Base-by-base conservation (phyloP, 805 yeast genomes). In the Ogataea populi-albae region DNA sequence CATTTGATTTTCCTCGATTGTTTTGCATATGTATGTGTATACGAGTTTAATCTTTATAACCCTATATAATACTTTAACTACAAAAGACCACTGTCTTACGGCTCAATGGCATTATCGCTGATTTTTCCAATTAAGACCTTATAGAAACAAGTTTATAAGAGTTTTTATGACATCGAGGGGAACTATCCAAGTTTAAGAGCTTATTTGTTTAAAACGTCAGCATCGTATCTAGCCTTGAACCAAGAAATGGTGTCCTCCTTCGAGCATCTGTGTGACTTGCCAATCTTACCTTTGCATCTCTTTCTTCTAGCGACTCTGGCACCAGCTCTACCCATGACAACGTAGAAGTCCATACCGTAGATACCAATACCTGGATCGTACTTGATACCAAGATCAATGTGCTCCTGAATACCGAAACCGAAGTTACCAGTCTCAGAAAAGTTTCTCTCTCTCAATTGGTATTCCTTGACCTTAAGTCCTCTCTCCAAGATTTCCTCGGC, bases 311-410 rank as follows among this genome's bases (percentile, higher is more conserved):
- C 80, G 62, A 93, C 86, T 79, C 98, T 86, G 79, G 80, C 83
- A 77, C 98, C 98, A 68, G 96, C 93, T 79, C 98, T 91, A 72
- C 96, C 97, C 78, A 93, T 77, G 67, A 91, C 96, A 68, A 93
- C 88, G 89, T 89, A 93, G 87, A 93, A 93, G 77, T 93, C 98
- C 94, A 85, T 93, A 83, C 98, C 98, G 93, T 91, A 93, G 71
- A 93, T 93, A 72, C 98, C 98, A 66, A 93, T 93, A 67, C 86
- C 80, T 74, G 98, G 98, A 75, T 93, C 98, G 79, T 93, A 93
- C 81, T 93, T 93, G 84, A 93, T 93, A 81, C 98, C 98, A 72
- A 93, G 83, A 74, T 93, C 98, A 65, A 93, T 93, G 82, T 93
- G 98, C 81, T 93, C 98, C 61, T 86, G 84, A 69, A 93, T 82